Evolutionary conservation across 345 rosid species (phyloP), one percentile per base, ranked within the genome.

Genomic region (Anastatica hierochuntica): DNA sequence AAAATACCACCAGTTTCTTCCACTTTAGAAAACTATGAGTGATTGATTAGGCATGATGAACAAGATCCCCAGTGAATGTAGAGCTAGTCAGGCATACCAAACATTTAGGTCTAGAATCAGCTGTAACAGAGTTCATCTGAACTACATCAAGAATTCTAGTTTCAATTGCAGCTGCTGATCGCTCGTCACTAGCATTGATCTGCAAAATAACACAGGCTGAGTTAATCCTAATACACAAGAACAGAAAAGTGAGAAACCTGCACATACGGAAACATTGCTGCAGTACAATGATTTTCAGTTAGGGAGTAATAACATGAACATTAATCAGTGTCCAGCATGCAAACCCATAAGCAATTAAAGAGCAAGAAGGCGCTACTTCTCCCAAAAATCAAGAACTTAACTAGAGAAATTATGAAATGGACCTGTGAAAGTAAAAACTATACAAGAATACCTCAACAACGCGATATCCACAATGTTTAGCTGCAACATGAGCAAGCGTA

Each of bases 161-260:
- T 78, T 85, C 98, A 58, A 92, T 79, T 26, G 80, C 67, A 59
- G 90, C 74, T 20, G 90, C 77, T 47, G 95, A 88, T 51, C 96
- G 78, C 67, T 88, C 98, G 70, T 92, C 98, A 55, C 98, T 92
- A 44, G 98, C 98, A 73, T 92, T 92, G 46, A 92, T 72, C 98
- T 90, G 58, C 60, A 77, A 14, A 58, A 38, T 50, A 59, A 42
- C 51, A 67, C 43, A 14, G 23, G 40, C 19, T 43, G 14, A 54
- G 43, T 63, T 34, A 66, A 17, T 27, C 23, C 52, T 35, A 42
- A 20, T 42, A 49, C 27, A 53, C 30, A 26, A 30, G 20, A 43
- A 48, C 21, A 36, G 29, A 57, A 16, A 12, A 42, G 26, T 43
- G 44, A 58, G 36, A 51, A 18, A 29, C n/a, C 4, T 43, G 9